These are phyloP conservation scores for Penicillium digitatum DNA, from an alignment of 2,329 filamentous ascomycete genomes.

Conservation along the genomic window DNA sequence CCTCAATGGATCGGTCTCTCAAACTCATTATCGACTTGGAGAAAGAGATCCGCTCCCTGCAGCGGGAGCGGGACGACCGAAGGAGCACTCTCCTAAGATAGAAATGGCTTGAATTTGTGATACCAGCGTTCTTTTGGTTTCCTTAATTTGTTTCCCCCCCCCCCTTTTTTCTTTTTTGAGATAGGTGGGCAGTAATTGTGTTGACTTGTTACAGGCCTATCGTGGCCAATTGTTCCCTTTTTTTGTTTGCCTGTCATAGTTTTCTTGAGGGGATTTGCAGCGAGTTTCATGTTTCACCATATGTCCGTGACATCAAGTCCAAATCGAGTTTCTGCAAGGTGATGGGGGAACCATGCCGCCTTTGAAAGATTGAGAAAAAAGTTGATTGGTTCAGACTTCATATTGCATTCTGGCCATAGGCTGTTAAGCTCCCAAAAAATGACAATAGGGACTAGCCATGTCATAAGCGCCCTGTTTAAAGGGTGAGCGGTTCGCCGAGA, in stretches of 20 bases:
- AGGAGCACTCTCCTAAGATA: conserved; percentile 30
- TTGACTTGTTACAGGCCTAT: conserved; percentile 11
- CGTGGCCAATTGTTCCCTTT: conserved; percentile 13
- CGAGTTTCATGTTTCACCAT: conserved; percentile 30
- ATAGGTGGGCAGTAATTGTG: conserved; percentile 17
- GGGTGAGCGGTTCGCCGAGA: conserved; percentile 33
- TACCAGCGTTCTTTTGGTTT: conserved; percentile 9
- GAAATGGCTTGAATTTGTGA: conserved; percentile 7
- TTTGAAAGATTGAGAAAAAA: conserved; percentile 23
- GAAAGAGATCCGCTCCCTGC: conserved; percentile 63
- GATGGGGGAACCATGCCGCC: conserved; percentile 14
- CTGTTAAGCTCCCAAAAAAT: conserved; percentile 26
- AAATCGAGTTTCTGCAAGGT: conserved; percentile 28
- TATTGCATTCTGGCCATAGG: conserved; percentile 18
- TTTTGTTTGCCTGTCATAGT: conserved; percentile 16
- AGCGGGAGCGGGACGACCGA: conserved; percentile 51
- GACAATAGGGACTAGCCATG: conserved; percentile 26
- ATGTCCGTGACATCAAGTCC: conserved; percentile 27
- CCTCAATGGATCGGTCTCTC: conserved; percentile 62
- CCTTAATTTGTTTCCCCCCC: conserved; percentile 8
- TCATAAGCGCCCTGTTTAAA: conserved; percentile 33
- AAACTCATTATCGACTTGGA: conserved; percentile 70
- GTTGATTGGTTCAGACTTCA: conserved; percentile 18
- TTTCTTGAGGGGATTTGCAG: conserved; percentile 18
- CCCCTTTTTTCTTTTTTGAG: conserved; percentile 6